A percentile compares a stretch with the other conserved stretches of the same genome.
Conservation (phyloP, 441 rosid genomes). For the Omphalea diandra region DNA sequence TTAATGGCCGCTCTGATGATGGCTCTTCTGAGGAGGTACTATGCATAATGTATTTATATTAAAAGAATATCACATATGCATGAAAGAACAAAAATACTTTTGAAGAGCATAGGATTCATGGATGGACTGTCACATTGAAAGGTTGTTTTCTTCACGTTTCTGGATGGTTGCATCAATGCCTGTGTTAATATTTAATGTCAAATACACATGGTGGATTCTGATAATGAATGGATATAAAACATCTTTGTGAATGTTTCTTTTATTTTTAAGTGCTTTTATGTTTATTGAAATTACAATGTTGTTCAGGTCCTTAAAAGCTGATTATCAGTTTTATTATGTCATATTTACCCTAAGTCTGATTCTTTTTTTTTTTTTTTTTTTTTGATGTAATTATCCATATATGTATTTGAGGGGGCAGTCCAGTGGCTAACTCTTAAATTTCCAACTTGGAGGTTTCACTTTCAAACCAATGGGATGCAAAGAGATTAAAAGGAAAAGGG, state of each 20-base stretch:
- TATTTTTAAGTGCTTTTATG: not conserved
- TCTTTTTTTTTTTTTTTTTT: no score
- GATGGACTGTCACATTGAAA: not conserved
- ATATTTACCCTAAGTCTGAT: no score
- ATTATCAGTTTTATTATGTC: not conserved
- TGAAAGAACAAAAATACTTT: not conserved
- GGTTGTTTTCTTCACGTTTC: not conserved
- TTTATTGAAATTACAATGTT: not conserved
- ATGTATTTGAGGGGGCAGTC: not conserved
- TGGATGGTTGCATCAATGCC: not conserved
- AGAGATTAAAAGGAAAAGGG: not conserved
- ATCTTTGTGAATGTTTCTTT: not conserved
- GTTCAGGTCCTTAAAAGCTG: not conserved
- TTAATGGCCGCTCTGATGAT: slow-evolving; percentile 48
- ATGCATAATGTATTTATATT: not conserved
- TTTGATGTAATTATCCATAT: no score
- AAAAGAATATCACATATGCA: not conserved
- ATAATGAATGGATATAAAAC: not conserved
- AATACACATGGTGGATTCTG: not conserved
- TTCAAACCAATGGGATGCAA: not conserved
- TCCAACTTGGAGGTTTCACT: not conserved
- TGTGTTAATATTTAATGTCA: not conserved
- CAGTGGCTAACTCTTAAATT: not conserved
- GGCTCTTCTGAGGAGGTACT: slow-evolving; percentile 74
- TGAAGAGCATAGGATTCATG: not conserved